Conservation (phyloP, 129 eudicot genomes). For the Scalesia atractyloides region DNA sequence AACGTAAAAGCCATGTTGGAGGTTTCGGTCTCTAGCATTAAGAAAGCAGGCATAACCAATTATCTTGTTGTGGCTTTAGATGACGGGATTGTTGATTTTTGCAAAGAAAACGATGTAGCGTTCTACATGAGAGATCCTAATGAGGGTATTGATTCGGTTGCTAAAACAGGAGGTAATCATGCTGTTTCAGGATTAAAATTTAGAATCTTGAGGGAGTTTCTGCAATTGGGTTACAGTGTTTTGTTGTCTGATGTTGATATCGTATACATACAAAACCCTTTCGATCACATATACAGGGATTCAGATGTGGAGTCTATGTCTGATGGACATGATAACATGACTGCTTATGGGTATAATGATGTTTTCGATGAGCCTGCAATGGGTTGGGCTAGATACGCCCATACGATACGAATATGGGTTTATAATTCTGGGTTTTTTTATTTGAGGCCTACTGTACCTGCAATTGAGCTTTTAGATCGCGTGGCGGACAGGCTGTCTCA, state of each 20-base stretch:
- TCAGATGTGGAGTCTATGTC: slow-evolving; percentile 92
- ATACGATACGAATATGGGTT: slow-evolving; percentile 90
- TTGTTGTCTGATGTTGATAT: slow-evolving; percentile 85
- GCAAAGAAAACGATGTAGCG: slow-evolving; percentile 64
- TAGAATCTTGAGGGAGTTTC: slow-evolving; percentile 72
- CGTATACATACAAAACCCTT: slow-evolving; percentile 77
- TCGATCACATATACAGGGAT: slow-evolving; percentile 62
- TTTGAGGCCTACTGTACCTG: slow-evolving; percentile 68
- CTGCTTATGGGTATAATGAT: slow-evolving; percentile 84
- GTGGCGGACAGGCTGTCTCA: slow-evolving; percentile 65
- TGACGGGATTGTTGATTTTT: slow-evolving; percentile 58
- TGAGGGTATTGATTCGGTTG: slow-evolving; percentile 54
- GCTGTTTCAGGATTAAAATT: slow-evolving; percentile 82
- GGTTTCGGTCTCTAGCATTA: slow-evolving; percentile 61
- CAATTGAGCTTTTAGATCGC: slow-evolving; percentile 86
- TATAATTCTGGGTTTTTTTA: slow-evolving; percentile 82
- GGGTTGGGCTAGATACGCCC: slow-evolving; percentile 94
- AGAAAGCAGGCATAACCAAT: slow-evolving; percentile 64
- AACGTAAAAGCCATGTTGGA: slow-evolving; percentile 74
- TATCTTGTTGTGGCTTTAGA: slow-evolving; percentile 82
- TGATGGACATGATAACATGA: slow-evolving; percentile 76
- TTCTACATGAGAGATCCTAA: slow-evolving; percentile 76
- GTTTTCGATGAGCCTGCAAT: slow-evolving; percentile 81
- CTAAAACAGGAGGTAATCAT: slow-evolving; percentile 63
- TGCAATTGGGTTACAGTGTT: slow-evolving; percentile 74